These are phyloP conservation scores for Xylariaceae sp. DNA, from an alignment of 2,329 filamentous ascomycete genomes.

Conservation along the genomic window DNA sequence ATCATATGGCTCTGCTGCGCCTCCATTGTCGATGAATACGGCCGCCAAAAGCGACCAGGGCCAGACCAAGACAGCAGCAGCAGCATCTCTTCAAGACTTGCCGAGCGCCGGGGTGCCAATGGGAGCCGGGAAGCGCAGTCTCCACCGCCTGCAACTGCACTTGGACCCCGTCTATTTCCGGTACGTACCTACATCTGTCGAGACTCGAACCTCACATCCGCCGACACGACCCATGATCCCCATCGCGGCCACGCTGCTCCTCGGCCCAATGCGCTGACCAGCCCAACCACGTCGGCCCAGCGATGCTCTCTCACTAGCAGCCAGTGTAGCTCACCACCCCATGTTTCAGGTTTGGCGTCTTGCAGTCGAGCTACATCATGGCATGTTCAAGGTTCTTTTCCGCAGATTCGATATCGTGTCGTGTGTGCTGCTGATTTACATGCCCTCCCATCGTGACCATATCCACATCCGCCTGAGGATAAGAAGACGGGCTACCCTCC, in stretches of 20 bases:
- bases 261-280: constrained; percentile 16
- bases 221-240: constrained; percentile 8
- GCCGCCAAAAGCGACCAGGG: no score
- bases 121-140: neutral
- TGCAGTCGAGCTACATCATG: constrained; percentile 22
- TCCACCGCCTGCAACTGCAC: constrained; percentile 11
- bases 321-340: constrained; percentile 20
- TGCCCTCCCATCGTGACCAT: constrained; percentile 25
- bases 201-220: neutral
- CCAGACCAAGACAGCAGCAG: no score
- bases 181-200: constrained; percentile 19
- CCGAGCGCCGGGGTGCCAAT: neutral
- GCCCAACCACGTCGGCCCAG: constrained; percentile 20
- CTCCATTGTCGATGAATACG: neutral
- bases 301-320: constrained; percentile 19
- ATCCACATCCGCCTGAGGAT: constrained; percentile 29
- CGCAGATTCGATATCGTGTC: constrained; percentile 2
- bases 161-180: constrained; percentile 12
- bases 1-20: neutral
- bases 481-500: constrained; percentile 31
- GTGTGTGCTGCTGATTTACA: constrained; percentile 28
- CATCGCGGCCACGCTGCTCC: neutral
- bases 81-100: no score
- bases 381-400: constrained; percentile 4
- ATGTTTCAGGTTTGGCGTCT: constrained; percentile 33